Percentiles rank a stretch among this genome's conserved stretches.
Conservation (phyloP, 257 asterid species). For the Primulina huaijiensis region DNA sequence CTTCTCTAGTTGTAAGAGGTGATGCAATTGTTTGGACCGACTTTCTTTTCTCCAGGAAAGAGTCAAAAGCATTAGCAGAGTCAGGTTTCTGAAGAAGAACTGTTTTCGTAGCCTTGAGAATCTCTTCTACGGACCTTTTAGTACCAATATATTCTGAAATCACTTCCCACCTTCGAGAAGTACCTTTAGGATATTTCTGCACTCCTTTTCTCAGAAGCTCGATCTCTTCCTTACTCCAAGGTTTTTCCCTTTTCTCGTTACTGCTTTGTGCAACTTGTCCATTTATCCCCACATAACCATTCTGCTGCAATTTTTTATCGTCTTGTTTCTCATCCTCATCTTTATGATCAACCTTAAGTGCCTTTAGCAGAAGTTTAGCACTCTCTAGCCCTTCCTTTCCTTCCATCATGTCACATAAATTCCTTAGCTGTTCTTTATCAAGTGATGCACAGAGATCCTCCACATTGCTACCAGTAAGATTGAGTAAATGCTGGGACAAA, state of each 20-base stretch:
- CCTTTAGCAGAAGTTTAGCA: conserved; percentile 49
- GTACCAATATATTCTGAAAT: conserved; percentile 89
- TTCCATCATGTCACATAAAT: conserved; percentile 64
- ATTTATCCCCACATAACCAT: conserved; percentile 45
- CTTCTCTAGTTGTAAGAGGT: conserved; percentile 84
- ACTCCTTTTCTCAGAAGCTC: conserved; percentile 87
- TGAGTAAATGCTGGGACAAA: conserved; percentile 46
- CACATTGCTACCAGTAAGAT: conserved; percentile 55
- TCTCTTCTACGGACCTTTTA: conserved; percentile 84
- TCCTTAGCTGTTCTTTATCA: conserved; percentile 66
- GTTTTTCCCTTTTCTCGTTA: conserved; percentile 58
- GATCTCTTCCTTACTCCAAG: conserved; percentile 87
- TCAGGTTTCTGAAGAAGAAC: conserved; percentile 95
- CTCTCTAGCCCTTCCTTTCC: conserved; percentile 50
- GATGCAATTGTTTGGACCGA: conserved; percentile 69
- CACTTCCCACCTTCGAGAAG: conserved; percentile 97
- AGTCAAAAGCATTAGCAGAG: conserved; percentile 85
- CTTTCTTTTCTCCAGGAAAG: conserved; percentile 94
- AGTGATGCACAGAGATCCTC: conserved; percentile 70
- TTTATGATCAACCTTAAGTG: conserved; percentile 41
- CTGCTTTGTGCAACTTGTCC: conserved; percentile 33
- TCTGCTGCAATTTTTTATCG: conserved; percentile 43
- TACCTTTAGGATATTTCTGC: conserved; percentile 91
- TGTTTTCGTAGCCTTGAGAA: conserved; percentile 91
- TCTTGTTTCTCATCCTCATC: conserved; percentile 43